These are phyloP conservation scores for Melastoma malabathricum DNA, from an alignment of 345 rosid genomes.

Conservation along the genomic window DNA sequence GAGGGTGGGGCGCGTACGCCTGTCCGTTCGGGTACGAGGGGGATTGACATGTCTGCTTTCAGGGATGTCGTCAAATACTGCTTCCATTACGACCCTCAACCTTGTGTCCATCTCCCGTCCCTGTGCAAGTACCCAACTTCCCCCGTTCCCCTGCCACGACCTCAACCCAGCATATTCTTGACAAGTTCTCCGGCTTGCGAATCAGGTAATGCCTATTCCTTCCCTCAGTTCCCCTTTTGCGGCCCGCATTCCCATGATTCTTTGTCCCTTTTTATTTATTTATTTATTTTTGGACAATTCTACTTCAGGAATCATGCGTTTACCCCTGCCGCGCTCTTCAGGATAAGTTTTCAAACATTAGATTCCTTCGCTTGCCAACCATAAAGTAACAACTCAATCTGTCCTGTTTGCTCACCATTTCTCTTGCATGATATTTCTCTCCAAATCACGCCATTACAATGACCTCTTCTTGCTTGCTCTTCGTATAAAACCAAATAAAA, in stretches of 20 bases:
- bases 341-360: constrained; percentile 62
- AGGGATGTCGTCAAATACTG: constrained; percentile 58
- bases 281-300: neutral
- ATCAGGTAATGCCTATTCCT: constrained; percentile 37
- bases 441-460: neutral
- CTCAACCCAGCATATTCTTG: constrained; percentile 26
- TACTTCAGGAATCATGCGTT: constrained; percentile 48
- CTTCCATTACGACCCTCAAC: constrained; percentile 41
- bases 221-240: neutral
- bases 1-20: constrained; percentile 43
- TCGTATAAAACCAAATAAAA: no score
- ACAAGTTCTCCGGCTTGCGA: constrained; percentile 75
- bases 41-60: constrained; percentile 59
- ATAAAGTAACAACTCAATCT: constrained; percentile 34
- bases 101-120: neutral
- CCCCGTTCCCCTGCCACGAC: no score
- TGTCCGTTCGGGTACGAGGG: constrained; percentile 1
- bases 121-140: no score
- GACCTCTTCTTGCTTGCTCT: no score
- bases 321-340: constrained; percentile 43
- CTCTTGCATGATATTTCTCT: neutral
- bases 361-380: constrained; percentile 54
- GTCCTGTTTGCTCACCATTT: no score
- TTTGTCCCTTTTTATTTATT: neutral
- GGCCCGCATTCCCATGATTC: neutral